Base-by-base conservation (phyloP, 805 yeast genomes). In the Priceomyces melissophilus region DNA sequence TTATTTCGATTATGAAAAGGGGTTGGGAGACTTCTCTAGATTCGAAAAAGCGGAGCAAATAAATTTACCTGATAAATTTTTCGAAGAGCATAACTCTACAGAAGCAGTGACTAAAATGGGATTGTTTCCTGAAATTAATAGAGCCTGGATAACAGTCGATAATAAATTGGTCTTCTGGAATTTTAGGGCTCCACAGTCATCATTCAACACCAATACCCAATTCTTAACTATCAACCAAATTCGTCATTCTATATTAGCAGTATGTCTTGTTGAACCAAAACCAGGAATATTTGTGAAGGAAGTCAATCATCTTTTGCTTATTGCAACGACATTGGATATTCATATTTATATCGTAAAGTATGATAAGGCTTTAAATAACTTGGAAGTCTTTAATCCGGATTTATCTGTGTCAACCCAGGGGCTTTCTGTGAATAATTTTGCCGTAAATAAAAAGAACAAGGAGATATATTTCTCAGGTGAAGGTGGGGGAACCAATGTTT, bases 81-180 rank as follows among this genome's bases (percentile, higher is more conserved):
- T 85, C 49, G 83, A 82, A 40, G 88, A 85, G 50, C 78, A 82
- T 57, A 81, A 80, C 48, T 73, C 76, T 37, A 74, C 86, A 4
- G 82, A 84, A 53, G 75, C 80, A 39, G 73, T 73, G 36, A 79
- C 89, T 30, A 80, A 82, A 44, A 82, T 87, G 80, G 99, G 99
- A 10, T 65, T 89, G 17, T 81, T 93, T 49, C 78, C 90, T 0
- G 89, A 84, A 43, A 74, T 93, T 25, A 77, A 79, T 46, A 78
- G 95, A 44, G 80, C 90, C 10, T 93, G 97, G 96, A 75, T 91
- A 26, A 79, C 84, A 3, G 78, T 82, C 26, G 97, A 88, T 55
- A 83, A 84, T 57, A 84, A 84, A 52, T 69, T 91, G 52, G 77
- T 85, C 27, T 71, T 95, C 16, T 93, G 98, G 98, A 84, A 89